These are phyloP conservation scores for Microstroma glucosiphilum DNA, from an alignment of 1,284 basidiomycete species.

Conservation along the genomic window DNA sequence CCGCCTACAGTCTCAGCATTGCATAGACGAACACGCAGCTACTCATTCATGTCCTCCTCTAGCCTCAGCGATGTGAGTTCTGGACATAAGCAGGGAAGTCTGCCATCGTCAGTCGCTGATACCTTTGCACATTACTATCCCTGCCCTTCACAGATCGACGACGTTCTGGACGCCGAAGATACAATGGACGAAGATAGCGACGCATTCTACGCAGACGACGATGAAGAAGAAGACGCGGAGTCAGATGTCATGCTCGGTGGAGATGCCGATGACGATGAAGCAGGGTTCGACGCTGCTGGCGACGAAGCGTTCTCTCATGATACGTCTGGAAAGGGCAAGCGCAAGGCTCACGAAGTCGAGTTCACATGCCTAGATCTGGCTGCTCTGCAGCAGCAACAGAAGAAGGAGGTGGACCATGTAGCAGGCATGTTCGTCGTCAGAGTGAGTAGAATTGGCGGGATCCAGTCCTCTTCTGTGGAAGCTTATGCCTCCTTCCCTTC, in stretches of 20 bases:
- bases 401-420: conserved; percentile 44
- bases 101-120: too few relatives aligned
- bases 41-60: too few relatives aligned
- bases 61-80: too few relatives aligned
- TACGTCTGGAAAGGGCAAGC: conserved; percentile 22
- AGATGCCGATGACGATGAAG: conserved; percentile 25
- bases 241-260: conserved; percentile 15
- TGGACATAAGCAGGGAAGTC: too few relatives aligned
- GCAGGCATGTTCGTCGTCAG: conserved; percentile 46
- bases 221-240: conserved; percentile 16
- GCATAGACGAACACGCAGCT: too few relatives aligned
- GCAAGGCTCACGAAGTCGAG: conserved; percentile 42
- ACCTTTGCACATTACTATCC: too few relatives aligned
- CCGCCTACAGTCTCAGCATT: too few relatives aligned
- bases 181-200: conserved; percentile 43
- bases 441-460: conserved; percentile 39
- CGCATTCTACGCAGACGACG: conserved; percentile 29
- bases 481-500: conserved; percentile 5
- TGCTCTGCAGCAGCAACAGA: conserved; percentile 35
- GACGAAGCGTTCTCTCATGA: conserved; percentile 29
- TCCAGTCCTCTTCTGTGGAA: conserved; percentile 30
- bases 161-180: conserved; percentile 35
- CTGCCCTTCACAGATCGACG: neutral
- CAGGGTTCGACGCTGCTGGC: conserved; percentile 23
- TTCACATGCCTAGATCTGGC: conserved; percentile 32